These are phyloP conservation scores for Aegilops sharonensis DNA, from an alignment of 176 grass and related monocot species.

Conservation along the genomic window DNA sequence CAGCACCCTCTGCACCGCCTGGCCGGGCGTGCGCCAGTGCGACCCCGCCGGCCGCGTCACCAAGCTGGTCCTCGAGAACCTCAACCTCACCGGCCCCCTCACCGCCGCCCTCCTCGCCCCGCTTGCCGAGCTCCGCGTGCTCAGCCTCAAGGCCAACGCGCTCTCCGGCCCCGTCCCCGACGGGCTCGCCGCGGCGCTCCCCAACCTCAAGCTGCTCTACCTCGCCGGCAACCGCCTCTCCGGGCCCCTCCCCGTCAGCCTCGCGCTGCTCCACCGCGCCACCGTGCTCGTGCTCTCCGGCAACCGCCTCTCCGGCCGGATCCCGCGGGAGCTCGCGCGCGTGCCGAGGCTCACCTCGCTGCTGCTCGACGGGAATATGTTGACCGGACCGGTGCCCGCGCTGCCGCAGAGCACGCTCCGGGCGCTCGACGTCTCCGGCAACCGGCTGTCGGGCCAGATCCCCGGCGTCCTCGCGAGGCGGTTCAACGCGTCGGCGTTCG, in stretches of 20 bases:
- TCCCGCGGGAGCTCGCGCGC: conserved; percentile 48
- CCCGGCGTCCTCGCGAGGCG: conserved; percentile 40
- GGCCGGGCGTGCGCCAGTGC: conserved; percentile 80
- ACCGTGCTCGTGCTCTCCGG: conserved; percentile 72
- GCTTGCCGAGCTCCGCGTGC: conserved; percentile 78
- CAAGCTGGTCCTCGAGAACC: conserved; percentile 86
- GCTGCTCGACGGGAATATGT: conserved; percentile 58
- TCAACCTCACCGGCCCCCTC: conserved; percentile 74
- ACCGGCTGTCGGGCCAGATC: conserved; percentile 68
- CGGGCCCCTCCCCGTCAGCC: conserved; percentile 51
- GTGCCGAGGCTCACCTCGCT: conserved; percentile 59
- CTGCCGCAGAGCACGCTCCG: conserved; percentile 60
- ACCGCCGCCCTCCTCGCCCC: conserved; percentile 45
- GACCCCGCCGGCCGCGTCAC: conserved; percentile 42
- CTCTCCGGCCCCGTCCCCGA: conserved; percentile 75
- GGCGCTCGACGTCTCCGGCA: conserved; percentile 62
- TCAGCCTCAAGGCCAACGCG: conserved; percentile 82
- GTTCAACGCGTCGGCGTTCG: conserved; percentile 74
- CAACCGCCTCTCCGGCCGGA: conserved; percentile 66
- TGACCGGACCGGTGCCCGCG: conserved; percentile 54
- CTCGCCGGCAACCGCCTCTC: conserved; percentile 64
- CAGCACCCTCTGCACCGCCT: conserved; percentile 43
- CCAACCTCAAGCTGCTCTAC: conserved; percentile 87
- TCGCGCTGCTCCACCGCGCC: conserved; percentile 68
- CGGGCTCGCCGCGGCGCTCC: conserved; percentile 49